Evolutionary conservation across 768 basidiomycete genomes (phyloP), one percentile per base, ranked within the genome.

Genomic region (Fomitopsis pulvina): DNA sequence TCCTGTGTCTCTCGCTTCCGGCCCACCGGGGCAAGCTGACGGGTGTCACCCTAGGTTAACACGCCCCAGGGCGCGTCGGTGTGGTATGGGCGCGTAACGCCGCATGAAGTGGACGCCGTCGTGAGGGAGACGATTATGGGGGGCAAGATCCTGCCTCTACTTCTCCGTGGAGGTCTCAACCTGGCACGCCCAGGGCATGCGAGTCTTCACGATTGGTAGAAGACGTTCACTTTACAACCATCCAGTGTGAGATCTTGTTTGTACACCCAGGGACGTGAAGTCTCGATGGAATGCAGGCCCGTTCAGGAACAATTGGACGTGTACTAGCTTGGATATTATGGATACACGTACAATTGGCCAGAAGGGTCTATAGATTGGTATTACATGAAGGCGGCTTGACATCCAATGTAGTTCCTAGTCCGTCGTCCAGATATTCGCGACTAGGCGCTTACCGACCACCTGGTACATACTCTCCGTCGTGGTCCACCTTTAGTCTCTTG

Each of bases 41-140:
- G 21, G 5, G 9, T 32, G 7, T 39, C 6, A 10, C 12, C 22
- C 11, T 59, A 93, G 87, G 89, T 97, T 61, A 85, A 90, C 66
- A 89, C 83, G 41, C 92, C 93, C 0, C 77, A 81, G 50, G 93
- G 93, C 20, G 78, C 87, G 21, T 81, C 83, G 32, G 77, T 97
- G 25, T 97, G 92, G 85, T 97, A 97, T 60, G 95, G 95, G 20
- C 83, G 95, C 22, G 92, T 96, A 5, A 86, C 87, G 22, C 84
- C 94, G 7, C 86, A 92, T 62, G 88, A 95, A 60, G 87, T 93
- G 43, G 83, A 86, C 52, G 79, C 84, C 4, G 83, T 94, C 48
- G 91, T 93, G 41, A 77, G 82, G 56, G 85, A 91, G 57, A 99
- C 95, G 16, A 82, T 99, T 54, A 74, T 93, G 49, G 74, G 78